Conservation (phyloP, 768 basidiomycete species). For the Boletus edulis region DNA sequence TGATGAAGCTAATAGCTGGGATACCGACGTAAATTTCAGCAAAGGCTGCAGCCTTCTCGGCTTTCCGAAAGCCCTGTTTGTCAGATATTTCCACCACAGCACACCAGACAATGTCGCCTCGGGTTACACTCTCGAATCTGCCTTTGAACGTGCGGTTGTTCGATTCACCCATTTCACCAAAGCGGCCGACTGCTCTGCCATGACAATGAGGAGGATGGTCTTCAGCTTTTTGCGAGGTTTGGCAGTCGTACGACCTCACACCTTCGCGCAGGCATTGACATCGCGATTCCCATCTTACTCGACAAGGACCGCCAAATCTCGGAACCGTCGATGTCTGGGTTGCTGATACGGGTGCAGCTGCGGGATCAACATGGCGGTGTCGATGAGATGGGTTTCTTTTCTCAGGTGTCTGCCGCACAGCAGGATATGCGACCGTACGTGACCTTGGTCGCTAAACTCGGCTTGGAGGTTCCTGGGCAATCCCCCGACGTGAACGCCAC, state of each 20-base stretch:
- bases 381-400: neutral
- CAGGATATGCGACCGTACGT: neutral
- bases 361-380: neutral
- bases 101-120: no score
- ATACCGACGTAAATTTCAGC: no score
- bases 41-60: no score
- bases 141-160: neutral
- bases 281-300: neutral
- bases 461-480: neutral
- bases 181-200: neutral
- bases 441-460: neutral
- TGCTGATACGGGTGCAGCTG: neutral
- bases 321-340: neutral
- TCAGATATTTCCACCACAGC: no score
- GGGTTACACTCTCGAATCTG: neutral
- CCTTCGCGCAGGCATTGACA: no score
- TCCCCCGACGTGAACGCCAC: no score
- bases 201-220: neutral
- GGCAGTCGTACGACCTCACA: neutral
- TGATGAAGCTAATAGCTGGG: no score
- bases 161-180: neutral
- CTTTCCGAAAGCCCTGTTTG: no score
- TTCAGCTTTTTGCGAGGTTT: neutral
- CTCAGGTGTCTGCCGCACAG: neutral
- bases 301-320: neutral